phyloP scores from a whole-genome alignment of 1,139 yeast species.

The Geotrichum australiense region DNA sequence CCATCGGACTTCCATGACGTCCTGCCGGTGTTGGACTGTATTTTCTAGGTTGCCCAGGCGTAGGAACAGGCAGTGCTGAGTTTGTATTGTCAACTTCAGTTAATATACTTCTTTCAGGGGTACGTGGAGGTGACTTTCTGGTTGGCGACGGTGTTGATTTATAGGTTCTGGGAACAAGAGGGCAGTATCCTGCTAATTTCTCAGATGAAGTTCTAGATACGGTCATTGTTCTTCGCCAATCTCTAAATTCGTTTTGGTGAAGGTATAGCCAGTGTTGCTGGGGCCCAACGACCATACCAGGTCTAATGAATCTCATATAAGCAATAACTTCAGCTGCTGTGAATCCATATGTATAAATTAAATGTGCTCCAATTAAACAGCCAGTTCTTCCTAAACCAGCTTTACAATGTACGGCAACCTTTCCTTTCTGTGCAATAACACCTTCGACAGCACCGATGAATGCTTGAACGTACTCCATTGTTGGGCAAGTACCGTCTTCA shows the following conservation, averaged over 20 bases:
- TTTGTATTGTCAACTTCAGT: constrained; percentile 64
- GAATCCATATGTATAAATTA: constrained; percentile 91
- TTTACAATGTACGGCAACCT: constrained; percentile 95
- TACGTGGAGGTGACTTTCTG: constrained; percentile 44
- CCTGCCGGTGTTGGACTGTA: constrained; percentile 26
- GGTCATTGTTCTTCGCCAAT: constrained; percentile 94
- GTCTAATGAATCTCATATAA: constrained; percentile 91
- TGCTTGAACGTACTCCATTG: constrained; percentile 82
- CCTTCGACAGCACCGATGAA: constrained; percentile 95
- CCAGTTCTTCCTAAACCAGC: constrained; percentile 98
- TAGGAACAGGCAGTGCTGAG: constrained; percentile 78
- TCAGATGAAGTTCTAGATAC: constrained; percentile 63
- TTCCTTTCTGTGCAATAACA: constrained; percentile 74
- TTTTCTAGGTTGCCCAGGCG: constrained; percentile 97
- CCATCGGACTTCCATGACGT: constrained; percentile 8
- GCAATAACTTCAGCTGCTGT: constrained; percentile 97
- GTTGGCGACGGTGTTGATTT: constrained; percentile 33
- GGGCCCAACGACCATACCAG: constrained; percentile 99
- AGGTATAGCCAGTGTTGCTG: constrained; percentile 98
- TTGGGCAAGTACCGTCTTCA: constrained; percentile 98
- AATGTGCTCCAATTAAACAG: constrained; percentile 92
- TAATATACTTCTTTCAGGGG: constrained; percentile 73
- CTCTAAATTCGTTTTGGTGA: constrained; percentile 92
- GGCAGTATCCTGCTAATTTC: constrained; percentile 67
- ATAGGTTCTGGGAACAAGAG: constrained; percentile 45